phyloP scores from a whole-genome alignment of 768 basidiomycete genomes.

The Dentipellis sp. region DNA sequence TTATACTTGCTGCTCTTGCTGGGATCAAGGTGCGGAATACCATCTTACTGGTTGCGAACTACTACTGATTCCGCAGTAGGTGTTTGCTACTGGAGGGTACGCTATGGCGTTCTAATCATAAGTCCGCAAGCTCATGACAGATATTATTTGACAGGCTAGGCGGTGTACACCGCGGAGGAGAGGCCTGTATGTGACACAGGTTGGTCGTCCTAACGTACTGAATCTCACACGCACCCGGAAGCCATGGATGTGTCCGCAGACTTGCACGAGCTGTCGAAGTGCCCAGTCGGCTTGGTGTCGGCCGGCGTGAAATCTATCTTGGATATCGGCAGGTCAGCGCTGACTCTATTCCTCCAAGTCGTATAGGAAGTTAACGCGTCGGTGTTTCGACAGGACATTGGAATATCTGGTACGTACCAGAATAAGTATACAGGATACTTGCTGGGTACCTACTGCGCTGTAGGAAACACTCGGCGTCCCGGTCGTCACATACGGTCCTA shows the following conservation, averaged over 20 bases:
- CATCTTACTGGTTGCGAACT: neutral
- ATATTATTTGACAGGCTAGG: constrained; percentile 44
- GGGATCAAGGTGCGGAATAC: constrained; percentile 65
- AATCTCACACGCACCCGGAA: constrained; percentile 21
- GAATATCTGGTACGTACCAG: constrained; percentile 56
- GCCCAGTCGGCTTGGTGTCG: constrained; percentile 87
- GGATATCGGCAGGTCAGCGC: constrained; percentile 69
- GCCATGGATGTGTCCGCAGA: constrained; percentile 96
- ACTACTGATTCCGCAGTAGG: constrained; percentile 27
- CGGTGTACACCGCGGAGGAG: constrained; percentile 75
- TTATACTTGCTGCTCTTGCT: constrained; percentile 67
- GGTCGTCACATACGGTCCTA: constrained; percentile 68
- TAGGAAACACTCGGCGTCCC: constrained; percentile 96
- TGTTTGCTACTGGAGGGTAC: constrained; percentile 91
- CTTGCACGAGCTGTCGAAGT: constrained; percentile 78
- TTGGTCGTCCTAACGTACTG: neutral
- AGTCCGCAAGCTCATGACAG: constrained; percentile 1
- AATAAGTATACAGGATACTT: neutral
- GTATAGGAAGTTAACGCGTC: neutral
- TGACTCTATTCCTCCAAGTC: neutral
- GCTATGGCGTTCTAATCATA: constrained; percentile 10
- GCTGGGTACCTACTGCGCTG: neutral
- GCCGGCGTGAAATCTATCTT: constrained; percentile 93
- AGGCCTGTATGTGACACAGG: constrained; percentile 38
- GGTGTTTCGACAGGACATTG: constrained; percentile 42